A percentile compares a stretch with the other conserved stretches of the same genome.
Evolutionary conservation across 768 basidiomycete species (phyloP).

Genomic region (Brasilioporus rufonigricans): DNA sequence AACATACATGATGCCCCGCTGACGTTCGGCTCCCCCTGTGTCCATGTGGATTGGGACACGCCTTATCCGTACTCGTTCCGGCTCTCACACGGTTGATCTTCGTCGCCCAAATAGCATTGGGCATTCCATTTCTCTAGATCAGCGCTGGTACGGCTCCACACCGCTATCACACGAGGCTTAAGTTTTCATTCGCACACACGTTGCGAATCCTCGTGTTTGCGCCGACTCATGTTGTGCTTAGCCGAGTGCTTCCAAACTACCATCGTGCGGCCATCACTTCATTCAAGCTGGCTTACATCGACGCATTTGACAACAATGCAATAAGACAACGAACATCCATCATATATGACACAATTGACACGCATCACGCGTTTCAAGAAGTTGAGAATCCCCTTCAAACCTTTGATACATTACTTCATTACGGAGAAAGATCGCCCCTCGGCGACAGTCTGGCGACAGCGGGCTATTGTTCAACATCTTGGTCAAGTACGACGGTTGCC

Average conservation of each 20-base stretch:
- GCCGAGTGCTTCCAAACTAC: background rate
- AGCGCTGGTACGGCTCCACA: background rate
- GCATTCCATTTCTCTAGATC: conserved; percentile 10
- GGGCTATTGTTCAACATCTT: conserved; percentile 13
- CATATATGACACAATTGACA: conserved; percentile 5
- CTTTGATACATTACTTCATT: conserved; percentile 8
- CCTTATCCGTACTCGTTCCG: background rate
- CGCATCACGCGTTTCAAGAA: conserved; percentile 13
- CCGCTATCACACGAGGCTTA: conserved; percentile 5
- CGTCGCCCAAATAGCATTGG: background rate
- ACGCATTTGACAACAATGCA: background rate
- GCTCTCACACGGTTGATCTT: background rate
- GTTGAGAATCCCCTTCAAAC: background rate
- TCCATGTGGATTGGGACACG: background rate
- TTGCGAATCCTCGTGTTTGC: background rate
- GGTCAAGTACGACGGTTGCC: conserved; percentile 1
- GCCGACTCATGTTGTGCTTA: background rate
- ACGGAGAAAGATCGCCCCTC: conserved; percentile 15
- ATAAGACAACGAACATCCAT: background rate
- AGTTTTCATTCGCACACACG: background rate
- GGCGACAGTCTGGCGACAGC: background rate
- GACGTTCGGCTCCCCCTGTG: background rate
- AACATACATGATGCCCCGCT: background rate
- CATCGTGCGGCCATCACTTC: background rate
- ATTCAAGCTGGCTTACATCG: background rate